phyloP scores from a whole-genome alignment of 495 filamentous ascomycete species.

The Haplographium delicatum region DNA sequence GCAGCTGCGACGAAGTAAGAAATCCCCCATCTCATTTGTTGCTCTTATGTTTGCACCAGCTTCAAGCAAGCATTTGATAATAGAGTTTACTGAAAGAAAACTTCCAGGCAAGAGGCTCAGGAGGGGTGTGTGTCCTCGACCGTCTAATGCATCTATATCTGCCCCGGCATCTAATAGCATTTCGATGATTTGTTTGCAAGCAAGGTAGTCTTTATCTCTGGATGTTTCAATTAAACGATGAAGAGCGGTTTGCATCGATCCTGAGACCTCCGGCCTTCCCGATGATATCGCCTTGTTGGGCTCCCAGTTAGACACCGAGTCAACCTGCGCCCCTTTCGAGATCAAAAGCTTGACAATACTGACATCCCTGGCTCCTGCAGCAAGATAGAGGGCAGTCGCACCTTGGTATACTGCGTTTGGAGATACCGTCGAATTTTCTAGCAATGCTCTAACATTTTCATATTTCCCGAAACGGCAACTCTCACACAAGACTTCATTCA shows the following conservation, averaged over 20 bases:
- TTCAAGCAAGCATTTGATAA: not conserved
- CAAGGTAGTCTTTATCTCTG: slow-evolving; percentile 26
- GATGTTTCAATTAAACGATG: slow-evolving; percentile 2
- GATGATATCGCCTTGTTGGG: not conserved
- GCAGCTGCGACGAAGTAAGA: not conserved
- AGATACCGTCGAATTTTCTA: not conserved
- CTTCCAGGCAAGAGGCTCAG: not conserved
- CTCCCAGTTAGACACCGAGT: slow-evolving; percentile 12
- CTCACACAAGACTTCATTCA: slow-evolving; percentile 11
- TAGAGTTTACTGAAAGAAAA: slow-evolving; percentile 4
- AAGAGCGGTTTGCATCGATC: not conserved
- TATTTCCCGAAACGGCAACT: slow-evolving; percentile 15
- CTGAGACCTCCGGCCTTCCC: not conserved
- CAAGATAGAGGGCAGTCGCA: slow-evolving; percentile 17
- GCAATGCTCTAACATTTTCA: slow-evolving; percentile 7
- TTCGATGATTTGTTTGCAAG: slow-evolving; percentile 30
- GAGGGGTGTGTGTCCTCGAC: slow-evolving; percentile 1
- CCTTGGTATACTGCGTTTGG: slow-evolving; percentile 8
- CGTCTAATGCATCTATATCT: slow-evolving; percentile 13
- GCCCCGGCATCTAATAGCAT: slow-evolving; percentile 34
- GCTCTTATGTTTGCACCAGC: not conserved
- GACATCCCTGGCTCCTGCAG: not conserved
- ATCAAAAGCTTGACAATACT: slow-evolving; percentile 10
- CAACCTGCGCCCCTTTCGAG: slow-evolving; percentile 10
- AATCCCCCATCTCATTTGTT: not conserved